These are phyloP conservation scores for Tremella mesenterica DNA, from an alignment of 768 basidiomycete species.

Conservation along the genomic window DNA sequence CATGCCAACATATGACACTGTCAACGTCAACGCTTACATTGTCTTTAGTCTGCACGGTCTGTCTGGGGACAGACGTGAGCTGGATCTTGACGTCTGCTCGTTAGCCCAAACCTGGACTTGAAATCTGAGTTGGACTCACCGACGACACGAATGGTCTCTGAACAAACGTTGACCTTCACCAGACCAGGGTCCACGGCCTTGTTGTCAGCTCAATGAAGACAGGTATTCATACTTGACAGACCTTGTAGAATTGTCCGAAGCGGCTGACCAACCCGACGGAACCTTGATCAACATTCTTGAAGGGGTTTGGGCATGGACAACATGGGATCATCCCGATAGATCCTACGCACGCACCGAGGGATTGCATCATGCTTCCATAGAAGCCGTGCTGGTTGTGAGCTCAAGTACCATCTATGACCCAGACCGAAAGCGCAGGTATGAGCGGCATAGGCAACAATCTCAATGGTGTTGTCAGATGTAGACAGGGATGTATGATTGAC, in stretches of 20 bases:
- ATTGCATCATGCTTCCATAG: slow-evolving; percentile 72
- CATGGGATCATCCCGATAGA: slow-evolving; percentile 69
- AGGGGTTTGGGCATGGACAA: slow-evolving; percentile 51
- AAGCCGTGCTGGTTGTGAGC: slow-evolving; percentile 55
- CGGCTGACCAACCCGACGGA: slow-evolving; percentile 60
- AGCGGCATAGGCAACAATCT: neutral
- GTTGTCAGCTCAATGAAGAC: neutral
- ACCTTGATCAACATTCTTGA: slow-evolving; percentile 52
- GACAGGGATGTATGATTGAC: neutral
- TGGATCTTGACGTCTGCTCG: slow-evolving; percentile 78
- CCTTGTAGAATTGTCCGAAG: slow-evolving; percentile 90
- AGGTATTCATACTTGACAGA: neutral
- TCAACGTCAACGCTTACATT: slow-evolving; percentile 85
- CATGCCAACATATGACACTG: slow-evolving; percentile 52
- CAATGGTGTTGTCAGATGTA: neutral
- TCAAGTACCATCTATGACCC: neutral
- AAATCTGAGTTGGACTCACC: slow-evolving; percentile 40
- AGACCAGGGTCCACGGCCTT: slow-evolving; percentile 81
- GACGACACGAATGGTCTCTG: slow-evolving; percentile 73
- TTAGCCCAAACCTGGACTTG: neutral
- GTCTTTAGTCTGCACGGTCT: slow-evolving; percentile 79
- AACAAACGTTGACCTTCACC: slow-evolving; percentile 87
- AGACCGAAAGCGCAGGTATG: neutral
- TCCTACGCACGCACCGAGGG: slow-evolving; percentile 61
- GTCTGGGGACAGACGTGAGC: slow-evolving; percentile 52